These are phyloP conservation scores for Megacollybia marginata DNA, from an alignment of 768 basidiomycete species.

Conservation along the genomic window DNA sequence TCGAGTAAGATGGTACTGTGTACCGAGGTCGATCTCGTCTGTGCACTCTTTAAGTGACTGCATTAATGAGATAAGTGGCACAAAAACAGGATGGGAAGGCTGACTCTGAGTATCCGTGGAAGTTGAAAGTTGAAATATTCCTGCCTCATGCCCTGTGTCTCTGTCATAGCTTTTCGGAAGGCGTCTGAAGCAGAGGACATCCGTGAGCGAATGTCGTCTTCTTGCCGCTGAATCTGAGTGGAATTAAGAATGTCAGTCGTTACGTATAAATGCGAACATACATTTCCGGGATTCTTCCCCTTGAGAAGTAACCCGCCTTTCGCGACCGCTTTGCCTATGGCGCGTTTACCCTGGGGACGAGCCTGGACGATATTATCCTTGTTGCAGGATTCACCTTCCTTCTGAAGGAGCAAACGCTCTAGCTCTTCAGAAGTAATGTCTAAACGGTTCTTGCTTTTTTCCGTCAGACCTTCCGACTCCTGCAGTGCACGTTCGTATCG, in stretches of 20 bases:
- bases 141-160: constrained; percentile 86
- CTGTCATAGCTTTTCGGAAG: constrained; percentile 84
- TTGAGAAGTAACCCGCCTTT: constrained; percentile 87
- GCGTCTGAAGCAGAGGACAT: constrained; percentile 83
- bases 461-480: constrained; percentile 80
- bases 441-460: constrained; percentile 82
- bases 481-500: constrained; percentile 84
- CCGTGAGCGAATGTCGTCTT: constrained; percentile 85
- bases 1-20: constrained; percentile 92
- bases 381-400: constrained; percentile 82
- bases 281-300: constrained; percentile 88
- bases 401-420: constrained; percentile 85
- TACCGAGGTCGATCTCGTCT: constrained; percentile 96
- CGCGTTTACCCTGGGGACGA: constrained; percentile 66
- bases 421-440: constrained; percentile 91
- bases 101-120: constrained; percentile 84
- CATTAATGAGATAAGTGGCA: constrained; percentile 1
- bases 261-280: constrained; percentile 20
- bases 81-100: constrained; percentile 14
- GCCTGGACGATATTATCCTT: constrained; percentile 72
- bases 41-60: constrained; percentile 91
- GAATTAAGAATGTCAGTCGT: constrained; percentile 1
- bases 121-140: constrained; percentile 98
- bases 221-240: constrained; percentile 77
- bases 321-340: constrained; percentile 83